Evolutionary conservation across 257 asterid genomes (phyloP), one percentile per base, ranked within the genome.

Genomic region (Solanum neorickii): DNA sequence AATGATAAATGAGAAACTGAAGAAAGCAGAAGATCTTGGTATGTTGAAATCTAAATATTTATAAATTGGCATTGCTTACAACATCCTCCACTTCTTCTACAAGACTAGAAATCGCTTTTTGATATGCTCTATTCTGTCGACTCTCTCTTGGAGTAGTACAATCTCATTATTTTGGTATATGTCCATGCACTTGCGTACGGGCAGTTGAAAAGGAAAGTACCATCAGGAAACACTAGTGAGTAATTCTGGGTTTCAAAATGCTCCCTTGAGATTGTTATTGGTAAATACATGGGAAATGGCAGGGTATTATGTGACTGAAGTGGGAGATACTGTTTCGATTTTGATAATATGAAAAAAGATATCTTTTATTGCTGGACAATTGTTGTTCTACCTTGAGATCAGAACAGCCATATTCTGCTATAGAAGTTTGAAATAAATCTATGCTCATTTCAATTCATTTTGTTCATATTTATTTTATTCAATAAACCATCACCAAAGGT

Each of bases 11-110:
- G 99, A 94, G 93, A 97, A 97, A 92, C 90, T 97, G 87, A 97
- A 93, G 94, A 97, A 94, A 93, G 99, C 99, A 33, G 99, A 97
- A 92, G 99, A 97, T 65, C 98, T 95, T 44, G 99, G 99, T 97
- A 92, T 12, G 92, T 69, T 56, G 39, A 42, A 83, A 47, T 47
- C 21, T 35, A 12, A 59, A 46, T 46, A 49, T 41, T 20, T 52
- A 15, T 82, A 52, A 49, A 29, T 52, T 49, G 41, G 84, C 12
- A 14, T 44, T 44, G 66, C 42, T 80, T 80, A 80, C 44, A 80
- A 27, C 27, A 20, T 47, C 62, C n/a, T 77, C 60, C 60, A 42
- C n/a, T 31, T 82, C 66, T 29, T 5, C 29, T 31, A 25, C 27
- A 49, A 12, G 85, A 29, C 39, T 6, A 82, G 29, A 31, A 49